Conservation (phyloP, 371 early-diverging fungal genomes). For the Syncephalastrum sp. region DNA sequence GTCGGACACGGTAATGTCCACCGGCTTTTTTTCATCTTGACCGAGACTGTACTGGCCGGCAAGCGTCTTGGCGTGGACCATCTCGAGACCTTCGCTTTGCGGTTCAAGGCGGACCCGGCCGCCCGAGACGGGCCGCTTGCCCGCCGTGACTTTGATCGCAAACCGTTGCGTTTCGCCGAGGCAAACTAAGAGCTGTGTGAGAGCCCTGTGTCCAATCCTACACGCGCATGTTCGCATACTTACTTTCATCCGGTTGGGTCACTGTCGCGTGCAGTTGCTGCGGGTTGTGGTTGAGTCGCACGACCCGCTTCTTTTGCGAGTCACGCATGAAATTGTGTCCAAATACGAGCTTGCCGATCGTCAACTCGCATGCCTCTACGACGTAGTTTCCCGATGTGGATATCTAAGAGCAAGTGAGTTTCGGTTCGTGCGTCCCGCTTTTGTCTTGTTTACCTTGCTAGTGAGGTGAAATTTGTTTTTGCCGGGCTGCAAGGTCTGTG, state of each 20-base stretch:
- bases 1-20: constrained; percentile 46
- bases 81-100: constrained; percentile 44
- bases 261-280: constrained; percentile 31
- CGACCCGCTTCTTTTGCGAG: constrained; percentile 55
- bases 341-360: constrained; percentile 57
- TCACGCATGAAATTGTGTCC: constrained; percentile 62
- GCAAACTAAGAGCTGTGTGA: constrained; percentile 22
- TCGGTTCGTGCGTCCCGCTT: no score
- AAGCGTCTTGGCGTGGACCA: constrained; percentile 21
- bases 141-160: constrained; percentile 30
- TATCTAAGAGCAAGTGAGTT: constrained; percentile 31
- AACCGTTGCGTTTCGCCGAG: constrained; percentile 46
- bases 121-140: constrained; percentile 15
- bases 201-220: no score
- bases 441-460: constrained; percentile 52
- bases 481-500: constrained; percentile 62
- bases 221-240: background rate
- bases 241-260: constrained; percentile 44
- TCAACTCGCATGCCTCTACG: constrained; percentile 61
- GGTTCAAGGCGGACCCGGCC: constrained; percentile 33
- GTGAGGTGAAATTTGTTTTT: constrained; percentile 58
- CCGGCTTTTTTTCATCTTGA: constrained; percentile 11
- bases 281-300: constrained; percentile 54
- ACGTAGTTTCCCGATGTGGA: constrained; percentile 66
- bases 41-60: constrained; percentile 5